Evolutionary conservation across 228 moss, liverwort and hornwort genomes (phyloP), one percentile per base, ranked within the genome.

Genomic region (Sphagnum fallax): DNA sequence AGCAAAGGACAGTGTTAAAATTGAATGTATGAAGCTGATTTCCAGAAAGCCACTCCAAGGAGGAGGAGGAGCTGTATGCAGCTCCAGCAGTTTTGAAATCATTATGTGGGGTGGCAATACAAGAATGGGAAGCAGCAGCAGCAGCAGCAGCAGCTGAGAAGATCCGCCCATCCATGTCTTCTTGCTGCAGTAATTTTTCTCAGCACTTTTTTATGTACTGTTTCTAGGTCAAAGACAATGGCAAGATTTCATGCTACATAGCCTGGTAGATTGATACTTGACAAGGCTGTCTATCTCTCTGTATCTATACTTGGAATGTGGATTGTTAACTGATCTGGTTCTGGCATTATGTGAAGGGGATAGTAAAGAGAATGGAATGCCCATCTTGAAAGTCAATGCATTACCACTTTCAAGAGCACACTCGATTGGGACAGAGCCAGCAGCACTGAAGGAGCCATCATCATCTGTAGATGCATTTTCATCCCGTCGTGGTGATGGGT

Each of bases 1-100:
- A 58, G 58, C 58, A 58, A 58, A 10, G 10, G 58, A 67, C 72
- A 74, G 80, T 67, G 72, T 80, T 13, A 77, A 77, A 67, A 73
- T 79, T 66, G 77, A 64, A 62, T 76, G 67, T 86, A 77, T 77
- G 80, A 74, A 75, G 71, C 78, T 86, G 74, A 80, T 78, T 53
- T 80, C 65, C 68, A 83, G 87, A 83, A 70, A 71, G 68, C 65
- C 72, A 49, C 62, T 75, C 75, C 63, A 80, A 61, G 63, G 72
- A 70, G 14, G 67, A 52, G 60, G 48, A 16, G 62, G 59, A 65
- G 32, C 32, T 32, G 32, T 32, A 32, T 32, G 32, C 32, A 32
- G 32, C 32, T 62, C 71, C 64, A 80, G 75, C 68, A 75, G 72
- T 57, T 64, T 66, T 72, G 49, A 69, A 50, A 6, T 60, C 64